Evolutionary conservation across 768 basidiomycete genomes (phyloP).

Genomic region (Pisolithus albus): DNA sequence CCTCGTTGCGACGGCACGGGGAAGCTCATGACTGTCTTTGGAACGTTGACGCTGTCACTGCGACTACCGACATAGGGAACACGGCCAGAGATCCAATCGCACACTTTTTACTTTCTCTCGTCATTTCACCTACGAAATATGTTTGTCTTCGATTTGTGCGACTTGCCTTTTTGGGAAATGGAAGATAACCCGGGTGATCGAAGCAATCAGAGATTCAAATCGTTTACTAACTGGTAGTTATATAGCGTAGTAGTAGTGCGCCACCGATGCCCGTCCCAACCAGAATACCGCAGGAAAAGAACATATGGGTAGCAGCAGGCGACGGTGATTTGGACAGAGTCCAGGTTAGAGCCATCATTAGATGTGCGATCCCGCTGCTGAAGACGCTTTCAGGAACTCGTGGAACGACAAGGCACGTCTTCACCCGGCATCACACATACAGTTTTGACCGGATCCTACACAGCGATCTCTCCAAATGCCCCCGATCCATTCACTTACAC

Average conservation of each 20-base stretch:
- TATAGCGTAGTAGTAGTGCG: slow-evolving; percentile 23
- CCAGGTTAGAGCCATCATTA: slow-evolving; percentile 37
- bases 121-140: too few relatives aligned
- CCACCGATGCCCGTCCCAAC: slow-evolving; percentile 29
- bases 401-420: slow-evolving; percentile 51
- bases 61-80: too few relatives aligned
- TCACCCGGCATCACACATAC: slow-evolving; percentile 12
- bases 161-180: too few relatives aligned
- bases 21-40: slow-evolving; percentile 28
- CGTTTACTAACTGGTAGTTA: not conserved
- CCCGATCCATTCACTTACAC: slow-evolving; percentile 75
- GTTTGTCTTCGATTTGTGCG: too few relatives aligned
- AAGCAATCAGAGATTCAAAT: too few relatives aligned
- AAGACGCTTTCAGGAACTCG: slow-evolving; percentile 40
- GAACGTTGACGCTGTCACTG: slow-evolving; percentile 9
- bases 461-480: slow-evolving; percentile 61
- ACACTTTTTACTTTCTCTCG: too few relatives aligned
- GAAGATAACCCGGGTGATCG: too few relatives aligned
- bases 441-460: slow-evolving; percentile 27
- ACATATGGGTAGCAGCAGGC: slow-evolving; percentile 91
- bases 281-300: slow-evolving; percentile 32
- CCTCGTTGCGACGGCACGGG: slow-evolving; percentile 31
- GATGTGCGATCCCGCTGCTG: not conserved
- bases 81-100: too few relatives aligned
- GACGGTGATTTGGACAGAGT: slow-evolving; percentile 83